Conservation (phyloP, 371 early-diverging fungal genomes). For the Thermomucor indicae-seudaticae region DNA sequence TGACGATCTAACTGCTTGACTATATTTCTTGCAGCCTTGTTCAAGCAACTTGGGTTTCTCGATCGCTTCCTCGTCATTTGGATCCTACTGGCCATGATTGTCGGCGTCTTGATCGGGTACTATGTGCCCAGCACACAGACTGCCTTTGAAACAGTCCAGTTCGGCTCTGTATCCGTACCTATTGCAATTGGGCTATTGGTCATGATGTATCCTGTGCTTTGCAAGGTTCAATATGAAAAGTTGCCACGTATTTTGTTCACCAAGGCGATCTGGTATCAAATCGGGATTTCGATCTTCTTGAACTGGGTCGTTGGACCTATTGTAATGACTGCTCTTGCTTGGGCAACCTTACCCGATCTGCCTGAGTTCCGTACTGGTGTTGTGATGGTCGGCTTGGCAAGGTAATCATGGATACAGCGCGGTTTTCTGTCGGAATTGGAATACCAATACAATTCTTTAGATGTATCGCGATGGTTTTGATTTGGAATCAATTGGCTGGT, state of each 20-base stretch:
- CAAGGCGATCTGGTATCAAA: slow-evolving; percentile 36
- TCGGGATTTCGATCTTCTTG: slow-evolving; percentile 51
- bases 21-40: slow-evolving; percentile 11
- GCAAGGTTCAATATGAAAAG: slow-evolving; percentile 61
- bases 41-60: slow-evolving; percentile 30
- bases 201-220: slow-evolving; percentile 78
- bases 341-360: slow-evolving; percentile 69
- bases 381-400: slow-evolving; percentile 68
- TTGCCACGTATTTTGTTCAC: slow-evolving; percentile 37
- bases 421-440: too few species aligned
- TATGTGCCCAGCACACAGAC: slow-evolving; percentile 56
- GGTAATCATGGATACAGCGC: slow-evolving; percentile 16
- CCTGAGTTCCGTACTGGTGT: slow-evolving; percentile 67
- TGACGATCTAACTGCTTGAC: neutral
- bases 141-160: slow-evolving; percentile 47
- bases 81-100: slow-evolving; percentile 60
- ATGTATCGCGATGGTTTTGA: slow-evolving; percentile 82
- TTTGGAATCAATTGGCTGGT: slow-evolving; percentile 69
- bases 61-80: slow-evolving; percentile 54
- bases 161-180: slow-evolving; percentile 68
- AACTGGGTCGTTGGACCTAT: slow-evolving; percentile 74
- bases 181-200: slow-evolving; percentile 60
- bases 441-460: slow-evolving; percentile 9
- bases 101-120: slow-evolving; percentile 68
- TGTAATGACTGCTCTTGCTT: slow-evolving; percentile 69